phyloP scores from a whole-genome alignment of 176 grass and related monocot genomes.

The maize (Zea mays) region Zm-B73-REFERENCE-NAM-5.0 NC_050096.1:123474501-123475000 shows the following conservation, averaged over 20 bases:
- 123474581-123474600: background rate
- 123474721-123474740: background rate
- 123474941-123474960: slow-evolving; percentile 4
- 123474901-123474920: background rate
- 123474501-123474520: background rate
- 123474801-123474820: background rate
- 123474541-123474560: background rate
- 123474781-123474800: background rate
- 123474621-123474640: background rate
- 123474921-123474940: background rate
- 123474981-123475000: slow-evolving; percentile 62
- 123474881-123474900: background rate
- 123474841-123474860: slow-evolving; percentile 4
- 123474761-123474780: background rate
- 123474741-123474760: background rate
- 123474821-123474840: background rate
- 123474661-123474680: background rate
- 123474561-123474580: background rate
- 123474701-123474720: background rate
- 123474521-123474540: background rate
- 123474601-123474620: background rate
- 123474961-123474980: slow-evolving; percentile 59
- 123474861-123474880: background rate
- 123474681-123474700: background rate
- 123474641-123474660: background rate